A percentile compares a stretch with the other conserved stretches of the same genome.
Evolutionary conservation across 2,329 filamentous ascomycete genomes (phyloP).

Genomic region (Penicillium sp.): DNA sequence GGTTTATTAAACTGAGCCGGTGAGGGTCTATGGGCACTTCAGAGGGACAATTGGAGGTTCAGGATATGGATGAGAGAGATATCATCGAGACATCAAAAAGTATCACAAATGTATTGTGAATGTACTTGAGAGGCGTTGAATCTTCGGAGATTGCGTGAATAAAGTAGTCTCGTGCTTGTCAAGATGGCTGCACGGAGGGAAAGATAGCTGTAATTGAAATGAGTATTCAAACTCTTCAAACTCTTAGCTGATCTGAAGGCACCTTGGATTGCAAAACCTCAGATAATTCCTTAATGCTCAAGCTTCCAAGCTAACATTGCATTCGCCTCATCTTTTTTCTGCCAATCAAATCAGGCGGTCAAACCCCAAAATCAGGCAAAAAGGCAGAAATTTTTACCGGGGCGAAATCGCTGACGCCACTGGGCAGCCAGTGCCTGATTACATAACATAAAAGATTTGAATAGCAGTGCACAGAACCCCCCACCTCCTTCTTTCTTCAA

Average conservation of each 20-base stretch:
- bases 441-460: slow-evolving; percentile 24
- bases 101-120: not conserved
- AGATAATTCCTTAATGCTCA: not conserved
- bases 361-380: not conserved
- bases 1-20: not conserved
- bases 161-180: not conserved
- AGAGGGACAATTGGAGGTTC: not conserved
- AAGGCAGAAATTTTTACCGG: not conserved
- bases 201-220: not conserved
- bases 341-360: slow-evolving; percentile 7
- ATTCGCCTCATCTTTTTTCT: slow-evolving; percentile 1
- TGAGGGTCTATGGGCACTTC: not conserved
- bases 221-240: not conserved
- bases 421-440: slow-evolving; percentile 23
- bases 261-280: not conserved
- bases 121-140: not conserved
- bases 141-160: not conserved
- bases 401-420: slow-evolving; percentile 10
- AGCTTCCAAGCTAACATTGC: not conserved
- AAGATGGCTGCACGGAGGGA: not conserved
- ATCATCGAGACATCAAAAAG: not conserved
- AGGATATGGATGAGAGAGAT: not conserved
- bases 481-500: slow-evolving; percentile 18
- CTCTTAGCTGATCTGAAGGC: not conserved
- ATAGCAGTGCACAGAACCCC: slow-evolving; percentile 16